Conservation (phyloP, 164 flowering plant genomes). For the Vitis cinerea region DNA sequence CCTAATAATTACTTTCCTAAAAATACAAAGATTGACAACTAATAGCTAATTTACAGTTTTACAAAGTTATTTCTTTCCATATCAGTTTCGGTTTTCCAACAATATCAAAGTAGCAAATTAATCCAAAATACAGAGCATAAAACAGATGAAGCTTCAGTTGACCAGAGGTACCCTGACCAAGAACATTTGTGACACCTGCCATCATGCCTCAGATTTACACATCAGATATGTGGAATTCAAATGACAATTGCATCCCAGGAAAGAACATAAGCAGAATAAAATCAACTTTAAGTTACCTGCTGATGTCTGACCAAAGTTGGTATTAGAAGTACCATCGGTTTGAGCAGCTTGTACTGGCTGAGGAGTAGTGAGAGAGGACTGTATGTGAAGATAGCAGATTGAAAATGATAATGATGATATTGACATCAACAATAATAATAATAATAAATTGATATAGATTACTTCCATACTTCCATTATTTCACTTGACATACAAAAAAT, state of each 20-base stretch:
- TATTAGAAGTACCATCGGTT: constrained; percentile 41
- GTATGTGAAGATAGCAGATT: not conserved
- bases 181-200: constrained; percentile 27
- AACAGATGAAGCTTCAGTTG: constrained; percentile 42
- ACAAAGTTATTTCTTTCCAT: too few relatives aligned
- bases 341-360: constrained; percentile 52
- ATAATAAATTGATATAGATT: too few relatives aligned
- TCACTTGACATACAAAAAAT: too few relatives aligned
- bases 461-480: too few relatives aligned
- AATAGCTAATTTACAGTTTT: too few relatives aligned
- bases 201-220: constrained; percentile 41
- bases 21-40: too few relatives aligned
- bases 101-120: not conserved
- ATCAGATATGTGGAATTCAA: constrained; percentile 23
- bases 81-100: too few relatives aligned
- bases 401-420: not conserved
- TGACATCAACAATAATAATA: too few relatives aligned
- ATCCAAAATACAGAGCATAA: not conserved
- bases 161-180: constrained; percentile 60
- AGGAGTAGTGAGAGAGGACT: constrained; percentile 63
- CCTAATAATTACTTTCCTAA: too few relatives aligned
- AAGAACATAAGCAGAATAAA: not conserved
- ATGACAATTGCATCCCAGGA: not conserved
- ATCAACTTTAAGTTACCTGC: constrained; percentile 35
- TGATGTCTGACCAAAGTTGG: constrained; percentile 64